phyloP scores from a whole-genome alignment of 257 asterid genomes.

The Buddleja alternifolia region DNA sequence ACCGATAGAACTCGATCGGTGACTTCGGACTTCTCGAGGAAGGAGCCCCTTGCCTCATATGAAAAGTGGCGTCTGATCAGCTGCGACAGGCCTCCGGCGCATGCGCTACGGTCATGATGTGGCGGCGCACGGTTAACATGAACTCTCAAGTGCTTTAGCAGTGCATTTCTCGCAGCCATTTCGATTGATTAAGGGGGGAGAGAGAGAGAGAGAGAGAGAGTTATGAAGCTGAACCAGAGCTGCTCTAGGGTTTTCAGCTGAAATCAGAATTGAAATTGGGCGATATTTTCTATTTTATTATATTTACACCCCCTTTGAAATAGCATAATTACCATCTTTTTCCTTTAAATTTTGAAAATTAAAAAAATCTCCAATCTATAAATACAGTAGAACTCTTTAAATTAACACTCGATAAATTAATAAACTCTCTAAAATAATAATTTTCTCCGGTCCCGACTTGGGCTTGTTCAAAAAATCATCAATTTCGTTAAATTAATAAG shows the following conservation, averaged over 20 bases:
- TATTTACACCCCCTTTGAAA: too few relatives aligned
- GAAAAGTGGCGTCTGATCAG: constrained; percentile 56
- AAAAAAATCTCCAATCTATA: too few relatives aligned
- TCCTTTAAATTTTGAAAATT: too few relatives aligned
- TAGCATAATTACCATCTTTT: too few relatives aligned
- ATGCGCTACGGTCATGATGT: constrained; percentile 33
- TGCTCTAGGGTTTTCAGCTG: neutral
- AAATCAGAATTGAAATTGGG: neutral
- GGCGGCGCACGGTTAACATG: constrained; percentile 37
- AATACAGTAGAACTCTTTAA: too few relatives aligned
- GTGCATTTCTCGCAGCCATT: constrained; percentile 66
- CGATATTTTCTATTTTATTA: neutral
- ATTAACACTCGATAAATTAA: too few relatives aligned
- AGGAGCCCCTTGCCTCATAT: constrained; percentile 62
- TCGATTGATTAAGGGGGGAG: neutral
- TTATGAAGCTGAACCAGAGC: too few relatives aligned
- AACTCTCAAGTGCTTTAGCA: constrained; percentile 62
- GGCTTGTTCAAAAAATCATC: too few relatives aligned
- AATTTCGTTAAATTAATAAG: too few relatives aligned
- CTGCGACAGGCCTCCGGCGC: constrained; percentile 37
- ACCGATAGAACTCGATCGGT: constrained; percentile 69
- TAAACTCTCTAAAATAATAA: too few relatives aligned
- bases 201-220: constrained; percentile 4
- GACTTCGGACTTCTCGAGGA: constrained; percentile 82
- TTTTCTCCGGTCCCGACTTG: too few relatives aligned